A percentile compares a stretch with the other conserved stretches of the same genome.
Conservation (phyloP, 1,139 yeast species). For the Kluyveromyces sp. region DNA sequence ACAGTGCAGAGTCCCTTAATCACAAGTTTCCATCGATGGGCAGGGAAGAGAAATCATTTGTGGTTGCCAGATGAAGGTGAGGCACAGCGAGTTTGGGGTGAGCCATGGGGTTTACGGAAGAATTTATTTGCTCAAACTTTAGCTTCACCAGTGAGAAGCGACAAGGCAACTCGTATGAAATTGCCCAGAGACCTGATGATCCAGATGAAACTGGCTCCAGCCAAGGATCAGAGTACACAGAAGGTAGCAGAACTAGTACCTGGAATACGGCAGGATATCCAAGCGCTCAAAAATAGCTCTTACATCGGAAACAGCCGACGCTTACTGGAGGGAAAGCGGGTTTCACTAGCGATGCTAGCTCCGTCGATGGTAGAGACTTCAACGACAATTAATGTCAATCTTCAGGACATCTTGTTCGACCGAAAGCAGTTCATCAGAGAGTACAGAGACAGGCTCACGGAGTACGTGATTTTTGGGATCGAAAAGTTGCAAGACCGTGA, state of each 20-base stretch:
- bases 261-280: background rate
- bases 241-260: conserved; percentile 1
- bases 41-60: conserved; percentile 22
- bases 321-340: conserved; percentile 5
- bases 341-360: conserved; percentile 12
- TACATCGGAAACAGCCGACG: conserved; percentile 19
- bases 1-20: conserved; percentile 18
- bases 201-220: conserved; percentile 18
- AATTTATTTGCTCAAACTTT: conserved; percentile 26
- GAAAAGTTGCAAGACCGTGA: background rate
- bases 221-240: conserved; percentile 4
- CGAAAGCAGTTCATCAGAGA: background rate
- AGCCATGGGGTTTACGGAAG: conserved; percentile 12
- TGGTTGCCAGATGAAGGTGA: conserved; percentile 9
- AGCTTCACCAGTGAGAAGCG: conserved; percentile 28
- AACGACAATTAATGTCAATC: conserved; percentile 12
- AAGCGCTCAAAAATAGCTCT: conserved; percentile 16
- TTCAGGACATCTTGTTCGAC: conserved; percentile 7
- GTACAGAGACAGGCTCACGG: background rate
- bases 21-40: conserved; percentile 28
- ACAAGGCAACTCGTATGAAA: conserved; percentile 17
- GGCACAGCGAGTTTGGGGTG: conserved; percentile 2
- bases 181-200: conserved; percentile 22
- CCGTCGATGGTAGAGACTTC: conserved; percentile 16
- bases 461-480: background rate